Base-by-base conservation (phyloP, 257 asterid genomes). In the Gentiana dahurica region DNA sequence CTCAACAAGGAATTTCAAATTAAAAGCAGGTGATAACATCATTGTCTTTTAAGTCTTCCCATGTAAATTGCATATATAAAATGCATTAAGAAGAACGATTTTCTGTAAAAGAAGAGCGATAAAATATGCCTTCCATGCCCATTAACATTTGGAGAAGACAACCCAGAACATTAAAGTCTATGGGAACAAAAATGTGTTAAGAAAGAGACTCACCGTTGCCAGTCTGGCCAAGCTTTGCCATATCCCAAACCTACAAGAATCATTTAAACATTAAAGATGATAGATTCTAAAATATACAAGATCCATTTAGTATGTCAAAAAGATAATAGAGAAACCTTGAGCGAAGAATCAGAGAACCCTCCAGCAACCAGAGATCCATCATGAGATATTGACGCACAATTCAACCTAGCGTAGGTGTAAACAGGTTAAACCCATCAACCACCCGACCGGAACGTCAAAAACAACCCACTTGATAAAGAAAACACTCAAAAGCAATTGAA, bases 361-460 rank as follows among this genome's bases (percentile, higher is more conserved):
- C 95, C 98, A 62, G 94, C 97, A 70, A 88, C 82, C 68, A 92
- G 71, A 51, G 98, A 85, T 51, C 98, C 98, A 73, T 92, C 98
- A 58, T 81, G 85, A 65, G 97, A 85, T 75, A 88, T 88, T 54
- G 98, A 83, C 63, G 95, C 94, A 73, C 93, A 87, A 68, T 83
- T 92, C 70, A 92, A 67, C 65, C 97, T 89, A 71, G 34, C 50
- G 49, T 33, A 63, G 24, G 52, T 43, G 34, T 9, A 44, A 8
- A 71, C n/a, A 63, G 56, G 44, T 61, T 62, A 45, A 52, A 36
- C 10, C 61, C 35, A 68, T 77, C 66, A 63, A 41, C 37, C 5
- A 59, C 39, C 12, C 38, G 47, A 41, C 34, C 49, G 58, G 36
- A 33, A 38, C 43, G 51, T 59, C 46, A 52, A 34, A 33, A 12